Conservation (phyloP, 192 early-diverging fungal species). For the Backusella psychrophila region DNA sequence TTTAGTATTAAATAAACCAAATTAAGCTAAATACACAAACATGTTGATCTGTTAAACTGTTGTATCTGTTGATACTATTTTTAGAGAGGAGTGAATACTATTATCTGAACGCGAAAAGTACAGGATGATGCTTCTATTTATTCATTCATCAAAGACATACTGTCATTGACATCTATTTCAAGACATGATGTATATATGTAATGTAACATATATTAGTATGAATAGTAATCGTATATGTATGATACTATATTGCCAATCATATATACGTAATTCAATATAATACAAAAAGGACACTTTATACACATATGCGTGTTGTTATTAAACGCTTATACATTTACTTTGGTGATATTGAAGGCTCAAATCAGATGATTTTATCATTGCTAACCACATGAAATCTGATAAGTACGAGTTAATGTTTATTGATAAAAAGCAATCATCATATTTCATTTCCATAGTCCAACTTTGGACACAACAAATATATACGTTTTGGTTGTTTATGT, state of each 20-base stretch:
- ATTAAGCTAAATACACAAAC: not conserved
- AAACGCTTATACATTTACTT: too few relatives aligned
- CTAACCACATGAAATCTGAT: not conserved
- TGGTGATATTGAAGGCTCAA: too few relatives aligned
- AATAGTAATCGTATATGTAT: not conserved
- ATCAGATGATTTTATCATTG: not conserved
- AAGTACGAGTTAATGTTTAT: not conserved
- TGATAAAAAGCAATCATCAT: not conserved
- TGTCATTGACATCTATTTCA: too few relatives aligned
- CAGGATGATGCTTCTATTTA: not conserved
- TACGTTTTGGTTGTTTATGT: too few relatives aligned
- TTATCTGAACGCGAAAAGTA: not conserved
- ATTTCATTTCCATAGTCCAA: not conserved
- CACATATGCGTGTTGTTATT: not conserved
- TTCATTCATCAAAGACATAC: not conserved
- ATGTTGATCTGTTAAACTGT: not conserved
- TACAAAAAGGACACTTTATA: not conserved
- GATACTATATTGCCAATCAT: not conserved
- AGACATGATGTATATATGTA: not conserved
- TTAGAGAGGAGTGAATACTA: not conserved
- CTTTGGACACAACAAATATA: not conserved
- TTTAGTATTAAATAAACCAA: not conserved
- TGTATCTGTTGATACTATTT: not conserved
- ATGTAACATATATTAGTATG: not conserved
- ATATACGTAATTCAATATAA: too few relatives aligned